A percentile compares a stretch with the other conserved stretches of the same genome.
These are phyloP conservation scores for Leishmania martiniquensis DNA, from an alignment of 208 protist genomes.

Conservation along the genomic window DNA sequence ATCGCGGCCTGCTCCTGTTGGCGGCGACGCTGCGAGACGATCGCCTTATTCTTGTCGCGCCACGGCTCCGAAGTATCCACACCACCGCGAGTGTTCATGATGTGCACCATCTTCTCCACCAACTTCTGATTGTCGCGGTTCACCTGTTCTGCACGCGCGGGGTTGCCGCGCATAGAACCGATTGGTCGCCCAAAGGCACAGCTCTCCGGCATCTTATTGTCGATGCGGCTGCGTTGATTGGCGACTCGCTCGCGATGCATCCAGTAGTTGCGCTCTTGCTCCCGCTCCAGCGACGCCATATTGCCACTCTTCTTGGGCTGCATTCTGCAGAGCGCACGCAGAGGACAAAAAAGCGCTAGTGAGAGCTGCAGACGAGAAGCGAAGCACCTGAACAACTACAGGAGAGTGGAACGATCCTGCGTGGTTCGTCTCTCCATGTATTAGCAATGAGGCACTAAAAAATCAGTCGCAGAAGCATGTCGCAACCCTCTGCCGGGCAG, in stretches of 20 bases:
- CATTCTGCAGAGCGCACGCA: constrained; percentile 1
- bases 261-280: constrained; percentile 49
- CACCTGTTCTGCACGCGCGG: constrained; percentile 37
- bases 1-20: constrained; percentile 38
- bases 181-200: constrained; percentile 37
- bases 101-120: constrained; percentile 62
- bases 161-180: constrained; percentile 33
- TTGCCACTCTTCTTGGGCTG: constrained; percentile 25
- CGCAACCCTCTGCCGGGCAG: too few species aligned
- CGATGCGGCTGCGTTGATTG: constrained; percentile 42
- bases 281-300: constrained; percentile 30
- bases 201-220: constrained; percentile 49
- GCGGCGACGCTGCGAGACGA: constrained; percentile 52
- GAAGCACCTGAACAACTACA: too few species aligned
- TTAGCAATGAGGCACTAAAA: too few species aligned
- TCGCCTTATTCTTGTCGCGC: constrained; percentile 43
- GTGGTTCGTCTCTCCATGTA: too few species aligned
- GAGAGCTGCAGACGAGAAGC: too few species aligned
- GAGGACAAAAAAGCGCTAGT: background rate
- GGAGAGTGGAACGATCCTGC: too few species aligned
- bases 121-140: constrained; percentile 61
- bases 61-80: constrained; percentile 75
- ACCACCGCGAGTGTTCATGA: constrained; percentile 62
- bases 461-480: too few species aligned
- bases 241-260: constrained; percentile 61